Evolutionary conservation across 2,329 filamentous ascomycete genomes (phyloP), one percentile per base, ranked within the genome.

Genomic region (Verruconis gallopava): DNA sequence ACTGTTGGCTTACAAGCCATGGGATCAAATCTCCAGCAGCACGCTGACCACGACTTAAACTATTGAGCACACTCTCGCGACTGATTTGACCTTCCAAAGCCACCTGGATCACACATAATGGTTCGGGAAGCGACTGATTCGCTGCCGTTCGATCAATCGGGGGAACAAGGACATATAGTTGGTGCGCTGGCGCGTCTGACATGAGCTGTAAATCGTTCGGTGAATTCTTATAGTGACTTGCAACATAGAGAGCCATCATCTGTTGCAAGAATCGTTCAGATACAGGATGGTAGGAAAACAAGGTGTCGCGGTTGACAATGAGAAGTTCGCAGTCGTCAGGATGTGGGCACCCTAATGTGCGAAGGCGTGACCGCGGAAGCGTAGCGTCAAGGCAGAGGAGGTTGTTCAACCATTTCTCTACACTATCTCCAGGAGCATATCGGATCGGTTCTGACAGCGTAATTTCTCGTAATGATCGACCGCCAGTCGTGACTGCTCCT

Each of bases 161-260:
- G 2, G 88, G 82, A 2, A 93, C 85, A 18, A 98, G 75, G 6
- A 96, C 91, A 54, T 91, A 98, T 4, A 98, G 74, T 58, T 96
- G 88, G 61, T 98, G 91, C 1, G 91, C 89, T 1, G 91, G 91
- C 1, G 91, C 91, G 61, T 98, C 91, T 47, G 85, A 94, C 85
- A 98, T 93, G 44, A 98, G 74, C 59, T 96, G 91, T n/a, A 98
- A 72, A 54, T 98, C 91, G 53, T 98, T 93, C 0, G 91, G 91
- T 0, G 88, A 85, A 63, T 98, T 98, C 63, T 96, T 96, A 70
- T 98, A 95, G 61, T 94, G 86, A 51, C 85, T 93, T 20, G 91
- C 86, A 20, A 98, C 93, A 53, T 96, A 98, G 2, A 98, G 73
- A 1, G 88, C 86, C 63, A 98, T 89, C 85, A 98, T 95, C 53